Base-by-base conservation (phyloP, 768 basidiomycete genomes). In the Kwoniella dendrophila region DNA sequence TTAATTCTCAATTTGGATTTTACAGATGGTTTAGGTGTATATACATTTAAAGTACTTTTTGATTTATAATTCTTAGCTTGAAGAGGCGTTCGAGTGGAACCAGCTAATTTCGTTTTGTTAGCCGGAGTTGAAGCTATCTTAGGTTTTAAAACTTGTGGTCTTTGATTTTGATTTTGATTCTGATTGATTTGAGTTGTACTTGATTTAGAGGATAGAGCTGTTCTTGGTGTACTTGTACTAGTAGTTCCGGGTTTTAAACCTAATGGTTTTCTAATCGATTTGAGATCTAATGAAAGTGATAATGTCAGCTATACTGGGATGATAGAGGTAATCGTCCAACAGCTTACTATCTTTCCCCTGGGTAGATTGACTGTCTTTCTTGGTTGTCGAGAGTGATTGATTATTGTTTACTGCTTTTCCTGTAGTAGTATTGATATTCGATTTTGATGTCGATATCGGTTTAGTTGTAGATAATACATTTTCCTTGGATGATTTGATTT, bases 401-500 rank as follows among this genome's bases (percentile, higher is more conserved):
- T n/a, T n/a, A n/a, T n/a, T n/a, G n/a, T n/a, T n/a, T n/a, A n/a
- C 44, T 45, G 18, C 44, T 45, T 11, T 16, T 29, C 48, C 24
- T 20, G 30, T 2, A 50, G 4, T n/a, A 33, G 27, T 38, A 27
- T 27, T n/a, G 12, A 14, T n/a, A 8, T n/a, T 27, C 4, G 7
- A 26, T 22, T 18, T 41, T 6, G 54, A 27, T 11, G 22, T 33
- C 12, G n/a, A 16, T 11, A n/a, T 34, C 49, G 29, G 10, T 10
- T 29, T n/a, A n/a, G 27, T 54, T 3, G 36, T 24, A 8, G 34
- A 11, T n/a, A 59, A 14, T n/a, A 52, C 16, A 26, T 59, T 59
- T 38, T 59, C 58, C 49, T 59, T 59, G 3, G 57, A n/a, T 3
- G 53, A 26, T 41, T 41, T 54, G 34, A 54, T 54, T 38, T 38